Evolutionary conservation across 768 basidiomycete genomes (phyloP), one percentile per base, ranked within the genome.

Genomic region (Psilocybe cubensis): DNA sequence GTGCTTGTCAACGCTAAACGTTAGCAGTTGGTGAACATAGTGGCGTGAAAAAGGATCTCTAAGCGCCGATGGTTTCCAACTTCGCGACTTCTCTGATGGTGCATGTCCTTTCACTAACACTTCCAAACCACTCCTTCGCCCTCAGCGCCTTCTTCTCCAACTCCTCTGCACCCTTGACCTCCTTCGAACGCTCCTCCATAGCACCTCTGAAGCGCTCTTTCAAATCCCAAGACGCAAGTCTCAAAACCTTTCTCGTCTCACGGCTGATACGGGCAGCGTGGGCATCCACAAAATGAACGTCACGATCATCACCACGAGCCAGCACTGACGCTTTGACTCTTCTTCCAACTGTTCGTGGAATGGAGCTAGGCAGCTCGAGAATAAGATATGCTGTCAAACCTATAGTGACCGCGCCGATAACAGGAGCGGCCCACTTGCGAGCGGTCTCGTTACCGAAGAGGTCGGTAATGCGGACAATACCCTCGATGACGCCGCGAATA

Each of bases 161-260:
- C 66, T 89, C 89, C 75, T 95, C 93, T 43, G 87, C 86, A 47
- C 77, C 79, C 65, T 80, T 81, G 14, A 96, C 94, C 68, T 96
- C 93, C 66, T 82, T 83, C 33, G 79, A 82, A 42, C 86, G 77
- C 68, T 90, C 87, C 64, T 98, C 94, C 79, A 94, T 83, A 17
- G 92, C 89, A 3, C 74, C 77, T 55, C 85, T 80, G 79, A 94
- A 96, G 41, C 89, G 82, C 73, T 92, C 91, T 63, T 83, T 83
- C 58, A 96, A 68, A 71, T 98, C 96, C 93, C 93, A 98, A 20
- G 90, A 87, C 18, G 92, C 96, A 27, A 94, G 72, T 46, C 96
- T 80, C 57, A 99, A 76, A 44, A 99, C 96, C 77, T 98, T 98
- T 65, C 96, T 83, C 21, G 94, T 92, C 81, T 98, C 96, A 33